A percentile compares a stretch with the other conserved stretches of the same genome.
Conservation (phyloP, 148 eudicot genomes). For the Rhododendron simsii region DNA sequence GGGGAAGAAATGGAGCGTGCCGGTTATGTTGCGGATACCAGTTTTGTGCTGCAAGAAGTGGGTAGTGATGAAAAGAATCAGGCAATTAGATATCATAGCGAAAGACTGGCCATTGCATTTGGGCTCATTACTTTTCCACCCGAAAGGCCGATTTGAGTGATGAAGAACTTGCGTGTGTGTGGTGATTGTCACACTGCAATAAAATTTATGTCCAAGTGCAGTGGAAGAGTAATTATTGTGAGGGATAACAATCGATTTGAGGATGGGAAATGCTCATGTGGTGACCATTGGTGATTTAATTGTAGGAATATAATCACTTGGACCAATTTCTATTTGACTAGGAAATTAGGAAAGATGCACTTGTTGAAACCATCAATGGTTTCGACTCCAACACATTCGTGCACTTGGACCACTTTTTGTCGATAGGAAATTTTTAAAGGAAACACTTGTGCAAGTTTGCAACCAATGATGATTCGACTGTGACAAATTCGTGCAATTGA, state of each 20-base stretch:
- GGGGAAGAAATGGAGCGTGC: constrained; percentile 58
- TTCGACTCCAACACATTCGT: not conserved
- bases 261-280: constrained; percentile 77
- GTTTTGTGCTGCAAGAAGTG: constrained; percentile 65
- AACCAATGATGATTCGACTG: not conserved
- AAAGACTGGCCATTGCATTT: constrained; percentile 82
- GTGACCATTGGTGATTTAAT: constrained; percentile 72
- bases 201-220: constrained; percentile 75
- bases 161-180: constrained; percentile 91
- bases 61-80: constrained; percentile 54
- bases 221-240: constrained; percentile 64
- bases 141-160: constrained; percentile 66
- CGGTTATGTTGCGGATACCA: constrained; percentile 83
- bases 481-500: not conserved
- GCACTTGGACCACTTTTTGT: not conserved
- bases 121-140: constrained; percentile 62
- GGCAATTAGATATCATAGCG: constrained; percentile 68
- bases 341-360: not conserved
- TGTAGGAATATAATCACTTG: not conserved
- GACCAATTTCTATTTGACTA: not conserved
- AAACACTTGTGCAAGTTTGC: not conserved
- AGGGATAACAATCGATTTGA: constrained; percentile 50
- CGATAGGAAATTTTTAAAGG: not conserved
- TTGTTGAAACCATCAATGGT: too few relatives aligned
- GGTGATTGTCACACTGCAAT: constrained; percentile 92